Base-by-base conservation (phyloP, 306 rosid genomes). In the Canavalia ensiformis region DNA sequence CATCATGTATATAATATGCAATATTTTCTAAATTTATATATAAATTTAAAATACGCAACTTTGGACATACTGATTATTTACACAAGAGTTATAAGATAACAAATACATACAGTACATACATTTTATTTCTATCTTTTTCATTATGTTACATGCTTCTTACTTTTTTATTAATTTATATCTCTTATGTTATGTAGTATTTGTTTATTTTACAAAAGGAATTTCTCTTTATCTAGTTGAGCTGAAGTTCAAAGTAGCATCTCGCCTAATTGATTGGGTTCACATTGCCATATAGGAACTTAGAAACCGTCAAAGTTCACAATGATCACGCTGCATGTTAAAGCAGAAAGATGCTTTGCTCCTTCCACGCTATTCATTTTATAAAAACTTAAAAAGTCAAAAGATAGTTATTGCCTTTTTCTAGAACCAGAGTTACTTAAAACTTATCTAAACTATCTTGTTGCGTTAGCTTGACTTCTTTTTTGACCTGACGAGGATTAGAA, bases 231-330 rank as follows among this genome's bases (percentile, higher is more conserved):
- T 37, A 37, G 0, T 37, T 37, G 51, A 34, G 72, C 4, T 47
- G 54, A 77, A 52, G 50, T 77, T 77, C 66, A 65, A 77, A 66
- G 74, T 6, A 78, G 82, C 59, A 81, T 81, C 68, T 73, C 42
- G 73, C 35, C 50, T 6, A 62, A 67, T 37, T 31, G 51, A 73
- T 58, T 76, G 68, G 8, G n/a, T 82, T 82, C 86, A 76, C 78
- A 76, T 68, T 75, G 66, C 8, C n/a, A 46, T 34, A 6, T 35
- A 67, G 4, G 12, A 8, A 47, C 5, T 37, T 68, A 8, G 10
- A 55, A 82, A 57, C 2, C 31, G 77, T 67, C 82, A 68, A 76
- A 58, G 7, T 68, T 82, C 66, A 82, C 57, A 75, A 82, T 55
- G 41, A 81, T 75, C 72, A 35, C 5, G 66, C 49, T 44, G 4